These are phyloP conservation scores for Pseudogymnoascus sp. DNA, from an alignment of 2,329 filamentous ascomycete genomes.

Conservation along the genomic window DNA sequence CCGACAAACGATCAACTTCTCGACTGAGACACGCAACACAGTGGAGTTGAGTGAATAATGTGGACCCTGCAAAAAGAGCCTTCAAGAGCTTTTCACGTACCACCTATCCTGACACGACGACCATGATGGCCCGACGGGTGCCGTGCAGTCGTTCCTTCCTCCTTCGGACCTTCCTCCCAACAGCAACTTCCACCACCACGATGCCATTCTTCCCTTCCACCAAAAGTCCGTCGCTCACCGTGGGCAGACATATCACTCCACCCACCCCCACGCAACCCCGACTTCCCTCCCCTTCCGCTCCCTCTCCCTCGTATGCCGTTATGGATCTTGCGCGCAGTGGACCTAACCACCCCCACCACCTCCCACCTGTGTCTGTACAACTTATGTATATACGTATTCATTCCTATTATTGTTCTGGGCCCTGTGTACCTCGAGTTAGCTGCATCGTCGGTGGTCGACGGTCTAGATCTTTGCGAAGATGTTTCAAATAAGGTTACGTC, in stretches of 20 bases:
- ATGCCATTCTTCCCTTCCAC: neutral
- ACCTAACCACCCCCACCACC: neutral
- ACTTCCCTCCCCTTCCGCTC: neutral
- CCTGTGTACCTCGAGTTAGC: neutral
- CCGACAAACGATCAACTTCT: neutral
- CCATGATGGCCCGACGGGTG: neutral
- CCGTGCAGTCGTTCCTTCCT: neutral
- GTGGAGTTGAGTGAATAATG: constrained; percentile 1
- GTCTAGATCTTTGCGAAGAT: neutral
- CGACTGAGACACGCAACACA: neutral
- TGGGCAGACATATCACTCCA: neutral
- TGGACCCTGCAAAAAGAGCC: neutral
- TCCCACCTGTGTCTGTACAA: neutral
- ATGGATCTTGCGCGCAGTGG: constrained; percentile 1
- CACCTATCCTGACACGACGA: neutral
- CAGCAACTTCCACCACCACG: neutral
- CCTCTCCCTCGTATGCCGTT: neutral
- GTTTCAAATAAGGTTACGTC: constrained; percentile 8
- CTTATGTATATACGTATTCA: neutral
- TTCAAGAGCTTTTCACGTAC: neutral
- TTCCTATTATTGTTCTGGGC: neutral
- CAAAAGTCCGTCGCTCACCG: neutral
- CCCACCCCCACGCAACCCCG: neutral
- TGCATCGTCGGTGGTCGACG: neutral
- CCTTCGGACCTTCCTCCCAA: neutral